Base-by-base conservation (phyloP, 306 rosid species). In the Begonia loranthoides region DNA sequence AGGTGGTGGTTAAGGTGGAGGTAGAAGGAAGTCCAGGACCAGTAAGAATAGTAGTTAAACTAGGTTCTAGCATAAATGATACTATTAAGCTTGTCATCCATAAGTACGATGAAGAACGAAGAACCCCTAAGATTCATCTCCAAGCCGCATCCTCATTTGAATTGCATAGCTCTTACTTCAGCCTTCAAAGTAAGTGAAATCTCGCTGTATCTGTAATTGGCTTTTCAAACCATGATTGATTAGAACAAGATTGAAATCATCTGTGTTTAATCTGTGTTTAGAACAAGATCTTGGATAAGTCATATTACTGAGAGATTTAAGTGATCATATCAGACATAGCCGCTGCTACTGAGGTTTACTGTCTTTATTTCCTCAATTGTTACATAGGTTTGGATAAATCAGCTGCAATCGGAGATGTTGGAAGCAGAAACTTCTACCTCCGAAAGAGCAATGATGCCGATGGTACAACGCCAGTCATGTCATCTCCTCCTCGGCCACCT, bases 11-110 rank as follows among this genome's bases (percentile, higher is more conserved):
- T 24, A 90, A 70, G 54, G 94, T 90, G 63, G 78, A 78, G 0
- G 92, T 90, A 5, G 97, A 90, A 61, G 90, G 97, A 56, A 90
- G 95, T 62, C 78, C 95, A 10, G 97, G 95, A 52, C 90, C 95
- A 39, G 67, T 90, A 0, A 65, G 83, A 46, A 66, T 82, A 34
- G 70, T 90, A 95, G 81, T 90, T 24, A 85, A 90, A 50, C 51
- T 85, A 17, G 90, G 90, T 48, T 80, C 94, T 1, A 82, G 65
- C 5, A 94, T 89, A 55, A 87, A 79, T 1, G 90, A 89, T 4
- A 72, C 90, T 3, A 78, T 85, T 13, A 71, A 56, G 38, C 75
- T 62, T 21, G 87, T 85, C 13, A 75, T 85, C 1, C 74, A 78
- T 40, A 82, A 80, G 68, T 90, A 84, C 17, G 54, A 62, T 5